Base-by-base conservation (phyloP, 2,329 filamentous ascomycete species). In the Colletotrichum tamarilloi region DNA sequence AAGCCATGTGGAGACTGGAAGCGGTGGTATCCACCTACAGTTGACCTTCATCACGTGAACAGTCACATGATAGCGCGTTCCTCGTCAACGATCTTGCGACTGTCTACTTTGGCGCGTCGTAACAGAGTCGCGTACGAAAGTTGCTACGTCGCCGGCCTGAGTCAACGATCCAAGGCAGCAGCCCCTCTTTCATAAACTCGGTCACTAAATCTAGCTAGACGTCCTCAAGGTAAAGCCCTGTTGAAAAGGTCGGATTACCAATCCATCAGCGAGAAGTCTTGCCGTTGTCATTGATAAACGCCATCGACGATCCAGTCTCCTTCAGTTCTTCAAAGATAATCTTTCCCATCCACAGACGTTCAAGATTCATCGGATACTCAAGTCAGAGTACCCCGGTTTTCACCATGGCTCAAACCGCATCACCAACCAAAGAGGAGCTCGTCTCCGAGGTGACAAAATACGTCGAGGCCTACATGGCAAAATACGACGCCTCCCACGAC, bases 401-500 rank as follows among this genome's bases (percentile, higher is more conserved):
- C 38, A 42, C 16, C 0, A 74, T 75, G 73, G 32, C 35, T 16
- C 19, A 60, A 11, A 16, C 49, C 60, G 22, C 52, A 3, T 52
- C 66, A 24, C 26, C 42, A 3, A 62, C n/a, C 68, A 78, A 82
- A 68, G 81, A 85, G 71, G 82, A 84, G 57, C 82, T 87, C 68
- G 85, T 93, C 75, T 84, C 90, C 79, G 82, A 84, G 62, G 89
- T 92, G 73, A 90, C 89, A 22, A 83, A 84, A 58, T 94, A 92
- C 80, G 92, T 94, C 66, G 57, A 90, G 78, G 84, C 87, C 55
- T 95, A 93, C 85, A 96, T 95, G 92, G 86, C 90, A 58, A 87
- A 89, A 75, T 94, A 94, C 83, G 95, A 98, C 83, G 91, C 91
- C 64, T 97, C 94, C 2, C 95, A 98, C 85, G 94, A 97, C 85